Conservation (phyloP, 2,329 filamentous ascomycete species). For the Arachnomyces sp. region DNA sequence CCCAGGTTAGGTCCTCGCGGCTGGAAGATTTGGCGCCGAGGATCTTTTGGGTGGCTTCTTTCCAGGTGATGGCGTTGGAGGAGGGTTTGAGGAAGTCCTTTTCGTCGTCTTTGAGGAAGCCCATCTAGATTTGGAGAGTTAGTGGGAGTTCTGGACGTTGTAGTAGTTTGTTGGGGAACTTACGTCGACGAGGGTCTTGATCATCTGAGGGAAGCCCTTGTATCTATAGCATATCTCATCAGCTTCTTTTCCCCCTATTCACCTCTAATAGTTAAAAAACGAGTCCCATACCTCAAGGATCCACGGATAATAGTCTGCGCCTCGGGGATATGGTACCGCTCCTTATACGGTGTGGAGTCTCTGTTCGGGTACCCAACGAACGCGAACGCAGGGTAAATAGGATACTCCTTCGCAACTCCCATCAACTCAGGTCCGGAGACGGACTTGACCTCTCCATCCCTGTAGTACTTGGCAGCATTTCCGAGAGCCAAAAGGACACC, state of each 20-base stretch:
- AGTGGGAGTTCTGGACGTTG: too few species aligned
- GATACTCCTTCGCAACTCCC: constrained; percentile 80
- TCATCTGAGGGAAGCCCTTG: constrained; percentile 82
- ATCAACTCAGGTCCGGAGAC: constrained; percentile 66
- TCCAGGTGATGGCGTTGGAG: constrained; percentile 61
- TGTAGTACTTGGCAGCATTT: constrained; percentile 76
- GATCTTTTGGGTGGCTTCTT: constrained; percentile 73
- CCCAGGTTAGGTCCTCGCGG: constrained; percentile 62
- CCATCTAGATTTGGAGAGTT: constrained; percentile 45
- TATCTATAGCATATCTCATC: constrained; percentile 48
- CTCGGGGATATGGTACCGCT: constrained; percentile 88
- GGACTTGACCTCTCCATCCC: constrained; percentile 67
- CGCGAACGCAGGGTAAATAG: constrained; percentile 79
- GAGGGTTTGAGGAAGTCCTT: constrained; percentile 53
- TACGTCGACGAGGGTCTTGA: constrained; percentile 79
- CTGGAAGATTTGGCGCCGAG: constrained; percentile 59
- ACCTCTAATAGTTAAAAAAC: constrained; percentile 88
- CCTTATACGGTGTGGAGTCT: constrained; percentile 78
- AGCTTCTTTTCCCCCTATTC: constrained; percentile 54
- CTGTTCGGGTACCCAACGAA: constrained; percentile 93
- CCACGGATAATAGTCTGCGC: constrained; percentile 78
- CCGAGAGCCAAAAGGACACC: constrained; percentile 81
- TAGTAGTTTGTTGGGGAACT: constrained; percentile 60
- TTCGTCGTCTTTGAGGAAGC: constrained; percentile 71
- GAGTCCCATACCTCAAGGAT: constrained; percentile 79